Evolutionary conservation across 805 yeast genomes (phyloP).

Genomic region (Middelhovenomyces tepae): DNA sequence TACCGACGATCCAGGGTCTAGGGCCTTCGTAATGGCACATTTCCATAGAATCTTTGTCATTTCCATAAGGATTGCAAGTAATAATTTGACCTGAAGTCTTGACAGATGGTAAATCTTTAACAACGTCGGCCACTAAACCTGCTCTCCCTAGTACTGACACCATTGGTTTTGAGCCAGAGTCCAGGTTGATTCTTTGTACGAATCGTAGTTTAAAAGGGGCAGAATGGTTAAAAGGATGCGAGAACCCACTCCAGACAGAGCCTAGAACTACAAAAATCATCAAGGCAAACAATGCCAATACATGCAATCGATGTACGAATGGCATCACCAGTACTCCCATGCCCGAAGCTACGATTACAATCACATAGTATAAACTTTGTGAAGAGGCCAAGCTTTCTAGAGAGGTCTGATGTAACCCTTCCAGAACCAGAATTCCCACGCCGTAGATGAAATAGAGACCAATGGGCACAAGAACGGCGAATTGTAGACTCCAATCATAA

Average conservation of each 20-base stretch:
- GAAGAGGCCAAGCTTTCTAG: conserved; percentile 53
- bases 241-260: conserved; percentile 31
- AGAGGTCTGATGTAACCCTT: conserved; percentile 60
- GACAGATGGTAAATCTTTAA: conserved; percentile 58
- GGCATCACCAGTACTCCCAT: conserved; percentile 51
- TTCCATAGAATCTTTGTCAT: conserved; percentile 42
- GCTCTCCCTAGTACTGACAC: conserved; percentile 45
- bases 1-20: conserved; percentile 40
- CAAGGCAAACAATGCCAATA: conserved; percentile 36
- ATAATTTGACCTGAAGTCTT: conserved; percentile 23
- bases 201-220: conserved; percentile 69
- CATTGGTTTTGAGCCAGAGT: conserved; percentile 25
- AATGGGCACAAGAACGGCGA: conserved; percentile 56
- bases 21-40: conserved; percentile 44
- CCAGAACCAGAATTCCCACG: conserved; percentile 46
- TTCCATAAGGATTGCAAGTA: conserved; percentile 26
- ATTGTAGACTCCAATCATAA: conserved; percentile 80
- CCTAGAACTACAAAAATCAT: conserved; percentile 20
- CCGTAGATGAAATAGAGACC: conserved; percentile 47
- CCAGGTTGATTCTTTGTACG: conserved; percentile 50
- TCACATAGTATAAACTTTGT: conserved; percentile 28
- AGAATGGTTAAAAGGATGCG: conserved; percentile 48
- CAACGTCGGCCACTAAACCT: conserved; percentile 38
- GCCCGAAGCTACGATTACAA: conserved; percentile 30
- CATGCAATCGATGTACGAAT: conserved; percentile 59